A percentile compares a stretch with the other conserved stretches of the same genome.
Evolutionary conservation across 2,329 filamentous ascomycete species (phyloP).

Genomic region (Helotiales sp.): DNA sequence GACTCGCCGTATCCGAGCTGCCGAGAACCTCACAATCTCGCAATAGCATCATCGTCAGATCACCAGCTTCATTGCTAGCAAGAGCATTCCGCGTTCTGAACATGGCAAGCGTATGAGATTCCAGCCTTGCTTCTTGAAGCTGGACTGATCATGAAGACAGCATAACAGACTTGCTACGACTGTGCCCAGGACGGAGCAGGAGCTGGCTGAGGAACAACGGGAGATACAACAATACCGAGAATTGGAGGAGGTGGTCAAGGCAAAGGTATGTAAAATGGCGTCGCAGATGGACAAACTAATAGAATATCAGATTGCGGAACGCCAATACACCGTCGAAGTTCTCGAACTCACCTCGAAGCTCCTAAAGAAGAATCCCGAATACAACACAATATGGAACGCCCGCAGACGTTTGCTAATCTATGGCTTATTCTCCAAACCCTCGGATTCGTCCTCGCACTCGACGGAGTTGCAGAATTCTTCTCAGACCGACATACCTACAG

Average conservation of each 20-base stretch:
- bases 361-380: slow-evolving; percentile 77
- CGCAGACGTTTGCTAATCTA: slow-evolving; percentile 70
- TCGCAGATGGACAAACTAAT: slow-evolving; percentile 15
- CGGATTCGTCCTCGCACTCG: slow-evolving; percentile 52
- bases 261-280: slow-evolving; percentile 51
- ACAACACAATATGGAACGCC: slow-evolving; percentile 90
- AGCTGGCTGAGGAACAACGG: slow-evolving; percentile 68
- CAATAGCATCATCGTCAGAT: background rate
- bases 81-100: slow-evolving; percentile 11
- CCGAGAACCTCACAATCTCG: background rate
- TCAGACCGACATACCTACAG: slow-evolving; percentile 57
- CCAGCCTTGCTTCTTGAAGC: slow-evolving; percentile 16
- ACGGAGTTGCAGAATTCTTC: slow-evolving; percentile 54
- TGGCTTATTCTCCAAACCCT: slow-evolving; percentile 54
- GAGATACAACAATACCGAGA: slow-evolving; percentile 76
- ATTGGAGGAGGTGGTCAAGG: slow-evolving; percentile 66
- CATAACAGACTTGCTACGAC: slow-evolving; percentile 71
- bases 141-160: slow-evolving; percentile 48
- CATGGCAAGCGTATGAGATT: slow-evolving; percentile 40
- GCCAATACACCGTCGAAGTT: slow-evolving; percentile 47
- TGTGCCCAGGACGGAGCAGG: slow-evolving; percentile 64
- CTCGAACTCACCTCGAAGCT: slow-evolving; percentile 72
- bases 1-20: slow-evolving; percentile 22
- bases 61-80: slow-evolving; percentile 7
- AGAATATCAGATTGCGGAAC: slow-evolving; percentile 31